These are phyloP conservation scores for Fusarium sp. DNA, from an alignment of 2,329 filamentous ascomycete species.

Conservation along the genomic window DNA sequence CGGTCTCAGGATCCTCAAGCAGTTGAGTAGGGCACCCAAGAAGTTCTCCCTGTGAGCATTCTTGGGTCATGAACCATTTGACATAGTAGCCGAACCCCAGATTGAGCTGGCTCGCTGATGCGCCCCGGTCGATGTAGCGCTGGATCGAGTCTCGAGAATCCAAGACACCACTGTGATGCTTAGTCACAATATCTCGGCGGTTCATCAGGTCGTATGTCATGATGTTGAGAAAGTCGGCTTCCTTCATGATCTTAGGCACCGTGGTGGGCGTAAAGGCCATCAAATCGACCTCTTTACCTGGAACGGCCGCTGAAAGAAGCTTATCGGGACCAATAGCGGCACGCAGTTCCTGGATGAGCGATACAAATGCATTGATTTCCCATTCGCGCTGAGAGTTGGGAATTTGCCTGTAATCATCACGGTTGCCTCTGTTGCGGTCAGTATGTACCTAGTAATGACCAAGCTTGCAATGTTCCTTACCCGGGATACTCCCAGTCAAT, in stretches of 20 bases:
- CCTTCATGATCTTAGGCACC: slow-evolving; percentile 65
- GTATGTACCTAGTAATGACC: background rate
- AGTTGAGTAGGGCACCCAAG: slow-evolving; percentile 64
- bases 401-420: slow-evolving; percentile 72
- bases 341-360: slow-evolving; percentile 68
- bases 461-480: slow-evolving; percentile 39
- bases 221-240: slow-evolving; percentile 74
- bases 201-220: slow-evolving; percentile 79
- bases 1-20: slow-evolving; percentile 67
- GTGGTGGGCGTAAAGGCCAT: slow-evolving; percentile 70
- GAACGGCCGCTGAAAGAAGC: slow-evolving; percentile 74
- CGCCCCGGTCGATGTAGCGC: slow-evolving; percentile 67
- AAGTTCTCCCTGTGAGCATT: slow-evolving; percentile 53
- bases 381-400: slow-evolving; percentile 68
- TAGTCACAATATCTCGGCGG: slow-evolving; percentile 70
- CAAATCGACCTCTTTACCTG: slow-evolving; percentile 71
- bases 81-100: slow-evolving; percentile 74
- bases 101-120: slow-evolving; percentile 63
- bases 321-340: slow-evolving; percentile 64
- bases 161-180: slow-evolving; percentile 71
- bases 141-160: slow-evolving; percentile 65
- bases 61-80: slow-evolving; percentile 68
- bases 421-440: slow-evolving; percentile 65
- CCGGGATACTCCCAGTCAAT: slow-evolving; percentile 74
- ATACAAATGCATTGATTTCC: slow-evolving; percentile 72